These are phyloP conservation scores for Cryphonectria japonica DNA, from an alignment of 2,329 filamentous ascomycete species.

Conservation along the genomic window DNA sequence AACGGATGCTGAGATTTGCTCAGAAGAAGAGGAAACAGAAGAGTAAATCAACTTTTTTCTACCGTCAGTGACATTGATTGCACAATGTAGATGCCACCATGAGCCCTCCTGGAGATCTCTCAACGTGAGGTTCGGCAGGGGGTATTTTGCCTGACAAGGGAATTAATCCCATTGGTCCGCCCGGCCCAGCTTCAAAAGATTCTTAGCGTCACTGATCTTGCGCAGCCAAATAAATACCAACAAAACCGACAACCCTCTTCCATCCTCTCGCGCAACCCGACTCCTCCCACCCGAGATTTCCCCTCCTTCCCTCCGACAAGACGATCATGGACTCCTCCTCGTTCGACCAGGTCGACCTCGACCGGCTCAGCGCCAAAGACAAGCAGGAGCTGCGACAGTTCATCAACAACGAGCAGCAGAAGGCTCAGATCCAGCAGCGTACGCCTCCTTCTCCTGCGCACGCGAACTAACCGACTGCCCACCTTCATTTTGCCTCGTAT, in stretches of 20 bases:
- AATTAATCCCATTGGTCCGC: not conserved
- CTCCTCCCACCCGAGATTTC: not conserved
- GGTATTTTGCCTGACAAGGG: not conserved
- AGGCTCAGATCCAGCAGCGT: slow-evolving; percentile 69
- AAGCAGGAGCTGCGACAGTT: slow-evolving; percentile 88
- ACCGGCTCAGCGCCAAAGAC: slow-evolving; percentile 78
- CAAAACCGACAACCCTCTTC: not conserved
- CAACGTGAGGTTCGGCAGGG: not conserved
- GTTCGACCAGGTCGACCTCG: slow-evolving; percentile 64
- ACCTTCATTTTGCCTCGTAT: not conserved
- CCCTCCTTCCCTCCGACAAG: not conserved
- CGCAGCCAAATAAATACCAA: not conserved
- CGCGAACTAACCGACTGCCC: not conserved
- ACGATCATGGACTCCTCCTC: slow-evolving; percentile 26
- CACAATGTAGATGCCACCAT: not conserved
- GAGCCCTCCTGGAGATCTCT: not conserved
- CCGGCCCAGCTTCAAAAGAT: slow-evolving; percentile 15
- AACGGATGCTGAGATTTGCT: not conserved
- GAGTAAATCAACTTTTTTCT: not conserved
- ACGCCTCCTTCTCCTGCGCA: slow-evolving; percentile 35
- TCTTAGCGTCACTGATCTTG: slow-evolving; percentile 15
- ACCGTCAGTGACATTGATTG: not conserved
- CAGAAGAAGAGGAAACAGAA: not conserved
- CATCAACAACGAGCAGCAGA: slow-evolving; percentile 81
- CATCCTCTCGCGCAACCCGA: not conserved